Conservation (phyloP, 768 basidiomycete genomes). For the Boletus rubroflammeus region DNA sequence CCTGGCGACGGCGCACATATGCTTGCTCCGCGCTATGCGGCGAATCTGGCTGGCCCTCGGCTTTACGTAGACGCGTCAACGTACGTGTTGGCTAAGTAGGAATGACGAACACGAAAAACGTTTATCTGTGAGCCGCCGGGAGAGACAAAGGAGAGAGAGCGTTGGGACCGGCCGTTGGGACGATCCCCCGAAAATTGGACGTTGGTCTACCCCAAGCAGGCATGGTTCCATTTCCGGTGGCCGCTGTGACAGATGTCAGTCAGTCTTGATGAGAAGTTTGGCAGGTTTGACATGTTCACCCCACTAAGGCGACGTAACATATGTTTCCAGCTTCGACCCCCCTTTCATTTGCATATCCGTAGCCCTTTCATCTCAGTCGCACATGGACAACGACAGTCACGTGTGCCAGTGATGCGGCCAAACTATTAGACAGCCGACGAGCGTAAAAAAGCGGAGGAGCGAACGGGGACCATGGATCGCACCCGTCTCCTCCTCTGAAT, state of each 20-base stretch:
- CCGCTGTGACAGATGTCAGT: not conserved
- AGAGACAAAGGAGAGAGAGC: no score
- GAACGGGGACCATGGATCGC: not conserved
- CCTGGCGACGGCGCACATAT: not conserved
- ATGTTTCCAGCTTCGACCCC: not conserved
- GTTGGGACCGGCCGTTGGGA: not conserved
- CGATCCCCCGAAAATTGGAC: not conserved
- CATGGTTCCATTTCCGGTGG: not conserved
- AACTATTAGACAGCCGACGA: not conserved
- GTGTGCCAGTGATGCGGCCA: conserved; percentile 1
- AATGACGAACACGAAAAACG: not conserved
- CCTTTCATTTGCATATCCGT: not conserved
- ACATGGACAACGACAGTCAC: not conserved
- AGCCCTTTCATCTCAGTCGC: not conserved
- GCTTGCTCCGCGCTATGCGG: conserved; percentile 2
- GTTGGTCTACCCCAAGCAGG: not conserved
- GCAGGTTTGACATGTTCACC: not conserved
- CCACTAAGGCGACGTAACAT: not conserved
- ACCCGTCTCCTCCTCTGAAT: not conserved
- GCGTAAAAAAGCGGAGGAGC: conserved; percentile 11
- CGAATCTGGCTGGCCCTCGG: not conserved
- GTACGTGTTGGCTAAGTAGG: not conserved
- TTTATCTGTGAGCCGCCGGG: not conserved
- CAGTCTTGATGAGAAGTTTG: not conserved
- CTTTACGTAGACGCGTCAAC: not conserved